Evolutionary conservation across 2,329 filamentous ascomycete genomes (phyloP).

Genomic region (Alternaria metachromatica): DNA sequence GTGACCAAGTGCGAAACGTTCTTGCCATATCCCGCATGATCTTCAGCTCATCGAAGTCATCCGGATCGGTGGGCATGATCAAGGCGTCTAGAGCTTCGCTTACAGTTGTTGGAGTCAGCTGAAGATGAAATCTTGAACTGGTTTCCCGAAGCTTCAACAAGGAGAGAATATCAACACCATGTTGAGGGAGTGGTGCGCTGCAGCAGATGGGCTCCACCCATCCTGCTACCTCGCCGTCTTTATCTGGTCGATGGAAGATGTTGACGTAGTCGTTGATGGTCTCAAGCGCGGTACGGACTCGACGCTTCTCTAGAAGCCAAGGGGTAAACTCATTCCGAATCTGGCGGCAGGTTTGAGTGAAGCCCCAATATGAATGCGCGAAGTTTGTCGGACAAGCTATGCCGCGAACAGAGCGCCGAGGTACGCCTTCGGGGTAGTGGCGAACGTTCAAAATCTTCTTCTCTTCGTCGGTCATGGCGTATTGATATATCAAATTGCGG

Average conservation of each 20-base stretch:
- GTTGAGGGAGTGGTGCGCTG: background rate
- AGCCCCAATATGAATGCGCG: slow-evolving; percentile 10
- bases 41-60: slow-evolving; percentile 4
- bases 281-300: slow-evolving; percentile 7
- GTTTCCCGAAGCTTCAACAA: background rate
- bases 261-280: slow-evolving; percentile 11
- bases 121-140: slow-evolving; percentile 1
- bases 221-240: background rate
- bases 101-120: background rate
- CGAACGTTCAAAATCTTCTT: slow-evolving; percentile 3
- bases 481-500: slow-evolving; percentile 12
- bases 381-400: slow-evolving; percentile 1
- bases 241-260: slow-evolving; percentile 4
- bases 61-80: background rate
- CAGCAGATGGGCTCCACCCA: slow-evolving; percentile 8
- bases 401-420: slow-evolving; percentile 8
- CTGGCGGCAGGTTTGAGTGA: slow-evolving; percentile 7
- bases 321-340: slow-evolving; percentile 5
- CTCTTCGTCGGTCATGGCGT: slow-evolving; percentile 7
- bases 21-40: background rate
- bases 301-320: slow-evolving; percentile 6
- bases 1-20: background rate
- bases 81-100: background rate
- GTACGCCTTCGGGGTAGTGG: slow-evolving; percentile 12
- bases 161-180: slow-evolving; percentile 5